Evolutionary conservation across 306 rosid genomes (phyloP).

Genomic region (Castanea mollissima): DNA sequence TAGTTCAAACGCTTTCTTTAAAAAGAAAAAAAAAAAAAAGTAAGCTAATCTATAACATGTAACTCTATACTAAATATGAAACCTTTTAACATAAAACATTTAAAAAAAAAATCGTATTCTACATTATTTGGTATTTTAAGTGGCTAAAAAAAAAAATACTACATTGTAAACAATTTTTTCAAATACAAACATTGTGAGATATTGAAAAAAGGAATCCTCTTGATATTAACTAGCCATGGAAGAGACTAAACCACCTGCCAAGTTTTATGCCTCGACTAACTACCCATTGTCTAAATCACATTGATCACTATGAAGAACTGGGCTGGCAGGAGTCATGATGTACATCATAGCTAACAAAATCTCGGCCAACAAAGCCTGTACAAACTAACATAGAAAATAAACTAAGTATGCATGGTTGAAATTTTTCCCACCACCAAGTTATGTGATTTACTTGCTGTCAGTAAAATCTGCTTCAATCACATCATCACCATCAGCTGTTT

Average conservation of each 20-base stretch:
- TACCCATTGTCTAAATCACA: background rate
- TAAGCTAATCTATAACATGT: too few relatives aligned
- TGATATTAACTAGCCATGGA: background rate
- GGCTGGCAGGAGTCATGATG: background rate
- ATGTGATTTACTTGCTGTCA: conserved; percentile 41
- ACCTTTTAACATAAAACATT: too few relatives aligned
- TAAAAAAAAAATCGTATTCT: background rate
- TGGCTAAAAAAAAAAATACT: too few relatives aligned
- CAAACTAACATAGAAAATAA: background rate
- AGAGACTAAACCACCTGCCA: background rate
- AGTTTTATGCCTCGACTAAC: background rate
- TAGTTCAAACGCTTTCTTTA: too few relatives aligned
- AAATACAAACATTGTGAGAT: too few relatives aligned
- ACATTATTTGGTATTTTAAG: too few relatives aligned
- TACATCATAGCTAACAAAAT: background rate
- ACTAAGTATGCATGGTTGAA: too few relatives aligned
- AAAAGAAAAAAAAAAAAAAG: too few relatives aligned
- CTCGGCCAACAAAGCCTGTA: background rate
- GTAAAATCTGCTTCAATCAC: conserved; percentile 87
- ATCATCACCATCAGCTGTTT: conserved; percentile 54
- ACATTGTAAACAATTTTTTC: too few relatives aligned
- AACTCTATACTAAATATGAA: too few relatives aligned
- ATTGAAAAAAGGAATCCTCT: background rate
- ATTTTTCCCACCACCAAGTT: background rate
- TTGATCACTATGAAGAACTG: background rate